These are phyloP conservation scores for Exserohilum rostratum DNA, from an alignment of 2,329 filamentous ascomycete genomes.

Conservation along the genomic window DNA sequence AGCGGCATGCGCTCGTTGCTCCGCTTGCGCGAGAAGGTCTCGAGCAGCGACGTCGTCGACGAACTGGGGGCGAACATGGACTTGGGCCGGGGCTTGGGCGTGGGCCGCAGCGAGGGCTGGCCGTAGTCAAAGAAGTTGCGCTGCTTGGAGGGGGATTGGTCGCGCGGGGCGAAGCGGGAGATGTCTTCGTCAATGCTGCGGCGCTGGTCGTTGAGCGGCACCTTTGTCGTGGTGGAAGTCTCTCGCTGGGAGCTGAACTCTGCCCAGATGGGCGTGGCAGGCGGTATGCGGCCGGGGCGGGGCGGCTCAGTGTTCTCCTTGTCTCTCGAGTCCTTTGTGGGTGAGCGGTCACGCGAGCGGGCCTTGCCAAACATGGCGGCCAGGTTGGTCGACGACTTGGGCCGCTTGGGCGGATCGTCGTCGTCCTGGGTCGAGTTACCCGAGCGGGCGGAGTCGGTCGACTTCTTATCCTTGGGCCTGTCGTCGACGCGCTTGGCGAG, in stretches of 20 bases:
- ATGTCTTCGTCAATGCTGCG: constrained; percentile 61
- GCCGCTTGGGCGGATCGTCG: constrained; percentile 63
- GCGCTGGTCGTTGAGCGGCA: constrained; percentile 53
- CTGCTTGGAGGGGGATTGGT: constrained; percentile 67
- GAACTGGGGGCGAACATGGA: constrained; percentile 55
- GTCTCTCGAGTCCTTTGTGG: constrained; percentile 59
- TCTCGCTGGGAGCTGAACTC: constrained; percentile 65
- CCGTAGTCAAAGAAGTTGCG: constrained; percentile 64
- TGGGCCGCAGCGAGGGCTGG: constrained; percentile 48
- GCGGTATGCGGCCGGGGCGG: constrained; percentile 53
- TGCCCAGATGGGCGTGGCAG: constrained; percentile 77
- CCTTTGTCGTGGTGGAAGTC: constrained; percentile 47
- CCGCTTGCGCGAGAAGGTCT: constrained; percentile 48
- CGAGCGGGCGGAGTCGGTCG: constrained; percentile 36
- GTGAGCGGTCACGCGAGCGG: constrained; percentile 66
- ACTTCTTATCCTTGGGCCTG: constrained; percentile 39
- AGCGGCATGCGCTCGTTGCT: constrained; percentile 43
- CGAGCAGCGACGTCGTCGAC: constrained; percentile 50
- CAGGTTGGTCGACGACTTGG: constrained; percentile 84
- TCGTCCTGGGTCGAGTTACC: constrained; percentile 42
- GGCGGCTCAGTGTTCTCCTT: constrained; percentile 82
- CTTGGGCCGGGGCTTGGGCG: constrained; percentile 55
- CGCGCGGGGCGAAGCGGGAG: constrained; percentile 62
- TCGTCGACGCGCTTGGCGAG: constrained; percentile 53
- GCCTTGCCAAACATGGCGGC: constrained; percentile 74